Evolutionary conservation across 2,329 filamentous ascomycete species (phyloP).

Genomic region (Aspergillus viridinutans): DNA sequence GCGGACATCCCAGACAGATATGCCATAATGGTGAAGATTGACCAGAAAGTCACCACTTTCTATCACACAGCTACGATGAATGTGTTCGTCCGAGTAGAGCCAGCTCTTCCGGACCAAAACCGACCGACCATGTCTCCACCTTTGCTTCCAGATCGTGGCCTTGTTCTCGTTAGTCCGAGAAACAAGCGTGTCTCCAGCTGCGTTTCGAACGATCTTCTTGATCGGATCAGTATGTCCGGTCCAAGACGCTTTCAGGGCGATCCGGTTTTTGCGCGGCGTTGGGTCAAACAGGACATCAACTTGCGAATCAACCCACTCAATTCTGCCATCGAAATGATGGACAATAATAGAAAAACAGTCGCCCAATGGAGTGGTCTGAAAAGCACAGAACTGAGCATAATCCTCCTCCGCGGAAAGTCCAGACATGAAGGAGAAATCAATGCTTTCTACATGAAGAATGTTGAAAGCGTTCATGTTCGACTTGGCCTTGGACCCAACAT

Average conservation of each 20-base stretch:
- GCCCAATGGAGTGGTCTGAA: constrained; percentile 59
- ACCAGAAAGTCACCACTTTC: constrained; percentile 74
- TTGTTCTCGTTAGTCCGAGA: constrained; percentile 76
- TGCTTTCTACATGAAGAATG: constrained; percentile 69
- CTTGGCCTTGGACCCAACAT: constrained; percentile 67
- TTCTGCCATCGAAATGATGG: constrained; percentile 79
- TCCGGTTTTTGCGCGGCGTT: constrained; percentile 53
- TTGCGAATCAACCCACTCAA: constrained; percentile 75
- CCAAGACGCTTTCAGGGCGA: constrained; percentile 66
- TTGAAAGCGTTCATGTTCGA: constrained; percentile 73
- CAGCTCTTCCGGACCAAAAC: constrained; percentile 63
- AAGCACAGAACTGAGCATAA: constrained; percentile 68
- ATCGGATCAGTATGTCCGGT: constrained; percentile 78
- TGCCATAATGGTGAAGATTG: constrained; percentile 67
- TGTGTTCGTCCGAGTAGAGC: constrained; percentile 64
- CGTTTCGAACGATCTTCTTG: constrained; percentile 81
- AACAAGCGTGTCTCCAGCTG: constrained; percentile 72
- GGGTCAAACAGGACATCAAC: constrained; percentile 79
- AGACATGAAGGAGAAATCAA: constrained; percentile 42
- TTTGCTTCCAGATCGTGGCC: constrained; percentile 77
- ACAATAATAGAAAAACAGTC: constrained; percentile 69
- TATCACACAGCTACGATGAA: constrained; percentile 75
- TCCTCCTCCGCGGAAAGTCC: constrained; percentile 36
- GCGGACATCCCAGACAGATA: constrained; percentile 78
- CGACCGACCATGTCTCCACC: constrained; percentile 46